These are phyloP conservation scores for Carex littledalei DNA, from an alignment of 176 grass and related monocot species.

Conservation along the genomic window DNA sequence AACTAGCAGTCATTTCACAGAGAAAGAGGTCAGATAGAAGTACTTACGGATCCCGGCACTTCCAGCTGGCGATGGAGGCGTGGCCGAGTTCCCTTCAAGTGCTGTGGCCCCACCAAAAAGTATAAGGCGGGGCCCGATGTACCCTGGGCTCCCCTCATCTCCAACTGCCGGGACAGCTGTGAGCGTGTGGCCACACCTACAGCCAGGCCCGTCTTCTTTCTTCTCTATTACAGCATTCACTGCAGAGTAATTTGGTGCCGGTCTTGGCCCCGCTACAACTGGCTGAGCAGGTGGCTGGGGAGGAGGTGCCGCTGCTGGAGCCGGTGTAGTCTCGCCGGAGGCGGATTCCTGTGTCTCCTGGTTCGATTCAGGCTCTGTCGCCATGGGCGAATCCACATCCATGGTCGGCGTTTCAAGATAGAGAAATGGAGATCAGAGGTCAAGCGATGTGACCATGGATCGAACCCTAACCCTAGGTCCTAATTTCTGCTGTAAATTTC, in stretches of 20 bases:
- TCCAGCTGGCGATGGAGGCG: conserved; percentile 62
- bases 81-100: conserved; percentile 87
- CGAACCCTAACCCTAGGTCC: conserved; percentile 23
- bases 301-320: conserved; percentile 25
- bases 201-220: conserved; percentile 86
- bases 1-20: conserved; percentile 7
- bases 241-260: conserved; percentile 57
- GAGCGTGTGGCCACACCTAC: conserved; percentile 89
- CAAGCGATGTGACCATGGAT: conserved; percentile 12
- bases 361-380: conserved; percentile 62
- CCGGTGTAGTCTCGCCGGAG: conserved; percentile 15
- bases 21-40: conserved; percentile 2
- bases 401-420: conserved; percentile 41
- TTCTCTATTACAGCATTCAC: conserved; percentile 87
- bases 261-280: conserved; percentile 43
- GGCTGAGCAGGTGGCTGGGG: conserved; percentile 14
- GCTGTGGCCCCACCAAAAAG: conserved; percentile 90
- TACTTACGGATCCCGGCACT: conserved; percentile 92
- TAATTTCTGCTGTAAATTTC: background rate
- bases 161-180: conserved; percentile 76
- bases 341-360: conserved; percentile 36
- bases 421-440: conserved; percentile 20
- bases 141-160: conserved; percentile 68
- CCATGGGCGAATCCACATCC: conserved; percentile 80
- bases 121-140: conserved; percentile 72